Evolutionary conservation across 495 filamentous ascomycete species (phyloP), one percentile per base, ranked within the genome.

Genomic region (Bathelium albidoporum): DNA sequence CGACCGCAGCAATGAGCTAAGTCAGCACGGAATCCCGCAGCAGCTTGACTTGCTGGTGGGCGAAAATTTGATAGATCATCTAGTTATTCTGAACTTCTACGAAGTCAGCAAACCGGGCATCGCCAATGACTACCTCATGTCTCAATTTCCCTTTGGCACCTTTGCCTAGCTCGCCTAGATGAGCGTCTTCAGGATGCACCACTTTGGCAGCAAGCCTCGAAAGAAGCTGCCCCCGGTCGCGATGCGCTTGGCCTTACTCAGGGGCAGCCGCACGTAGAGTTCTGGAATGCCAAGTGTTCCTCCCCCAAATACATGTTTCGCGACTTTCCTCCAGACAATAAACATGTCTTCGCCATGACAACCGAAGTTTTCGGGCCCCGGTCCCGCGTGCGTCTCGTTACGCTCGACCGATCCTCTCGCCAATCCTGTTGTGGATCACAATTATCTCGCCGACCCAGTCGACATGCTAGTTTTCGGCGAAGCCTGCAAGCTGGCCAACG

Each of bases 281-380:
- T 81, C 66, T 80, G 80, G 69, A 76, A 66, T 4, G 79, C 79
- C 9, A 79, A 81, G 64, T 80, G 77, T 70, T 82, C 81, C 59
- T 76, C 75, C 61, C 79, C 77, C 0, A 69, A 72, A 5, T 39
- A 5, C 34, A 39, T 14, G 34, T 14, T 5, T 39, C 5, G 14
- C 34, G 34, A 39, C 14, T 14, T 39, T 39, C 5, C 34, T 5
- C 5, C 5, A 5, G 66, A 78, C 31, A 64, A 77, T 41, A 68
- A 80, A 36, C 73, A 77, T 55, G 74, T 72, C 1, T 79, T 81
- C 41, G 76, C 77, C 0, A 63, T 75, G 2, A 70, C 69, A 26
- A 39, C 61, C 2, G 71, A 72, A 24, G 62, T 75, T 16, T 73
- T 73, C 49, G 53, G 62, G 1, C 69, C 63, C n/a, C 5, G 34